A percentile compares a stretch with the other conserved stretches of the same genome.
Evolutionary conservation across 2,329 filamentous ascomycete genomes (phyloP).

Genomic region (Diaporthe australafricana): DNA sequence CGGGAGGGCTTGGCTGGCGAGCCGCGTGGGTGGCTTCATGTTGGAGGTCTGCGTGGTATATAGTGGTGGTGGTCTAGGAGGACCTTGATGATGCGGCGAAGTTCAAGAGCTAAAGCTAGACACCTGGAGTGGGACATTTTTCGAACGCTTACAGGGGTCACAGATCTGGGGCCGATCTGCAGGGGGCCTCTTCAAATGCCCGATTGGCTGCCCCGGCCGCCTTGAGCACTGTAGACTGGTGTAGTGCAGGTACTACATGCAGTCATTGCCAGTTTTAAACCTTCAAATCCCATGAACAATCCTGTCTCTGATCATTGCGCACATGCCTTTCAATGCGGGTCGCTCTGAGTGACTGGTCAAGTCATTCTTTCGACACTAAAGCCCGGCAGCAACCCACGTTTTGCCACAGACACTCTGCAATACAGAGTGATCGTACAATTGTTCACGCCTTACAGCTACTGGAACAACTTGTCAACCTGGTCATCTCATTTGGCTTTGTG

Average conservation of each 20-base stretch:
- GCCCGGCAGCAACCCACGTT: not conserved
- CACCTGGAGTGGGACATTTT: slow-evolving; percentile 7
- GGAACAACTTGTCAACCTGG: not conserved
- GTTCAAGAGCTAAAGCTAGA: not conserved
- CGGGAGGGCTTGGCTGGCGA: slow-evolving; percentile 20
- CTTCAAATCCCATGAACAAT: not conserved
- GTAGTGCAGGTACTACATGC: no score
- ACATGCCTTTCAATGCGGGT: no score
- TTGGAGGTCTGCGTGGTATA: not conserved
- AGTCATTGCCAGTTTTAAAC: not conserved
- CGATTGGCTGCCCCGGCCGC: slow-evolving; percentile 2
- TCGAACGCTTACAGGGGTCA: not conserved
- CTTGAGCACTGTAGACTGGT: not conserved
- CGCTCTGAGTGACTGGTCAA: no score
- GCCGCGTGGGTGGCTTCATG: slow-evolving; percentile 30
- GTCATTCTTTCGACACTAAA: no score
- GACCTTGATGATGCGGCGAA: slow-evolving; percentile 8
- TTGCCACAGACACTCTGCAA: not conserved
- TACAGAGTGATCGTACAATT: not conserved
- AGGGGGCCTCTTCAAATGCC: not conserved
- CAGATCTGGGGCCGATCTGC: slow-evolving; percentile 1
- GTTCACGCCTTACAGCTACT: no score
- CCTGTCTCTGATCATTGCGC: not conserved
- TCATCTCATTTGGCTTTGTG: no score
- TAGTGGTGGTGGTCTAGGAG: not conserved